Conservation (phyloP, 176 grass and related monocot genomes). For the Tuctoria greenei region DNA sequence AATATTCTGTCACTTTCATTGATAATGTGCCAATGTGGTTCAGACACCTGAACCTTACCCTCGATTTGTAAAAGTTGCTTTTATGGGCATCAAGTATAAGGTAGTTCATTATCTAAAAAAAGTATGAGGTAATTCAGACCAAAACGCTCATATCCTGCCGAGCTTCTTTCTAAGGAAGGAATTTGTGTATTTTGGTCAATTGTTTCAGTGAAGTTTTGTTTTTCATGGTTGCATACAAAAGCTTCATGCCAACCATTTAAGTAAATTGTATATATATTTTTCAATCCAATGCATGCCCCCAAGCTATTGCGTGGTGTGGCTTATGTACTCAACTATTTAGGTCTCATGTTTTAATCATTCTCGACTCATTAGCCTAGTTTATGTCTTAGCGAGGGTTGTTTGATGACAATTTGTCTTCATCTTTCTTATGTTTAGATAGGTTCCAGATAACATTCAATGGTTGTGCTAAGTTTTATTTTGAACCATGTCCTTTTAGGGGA, state of each 20-base stretch:
- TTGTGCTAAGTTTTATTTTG: slow-evolving; percentile 11
- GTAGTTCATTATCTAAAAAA: too few relatives aligned
- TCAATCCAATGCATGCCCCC: background rate
- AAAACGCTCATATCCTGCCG: background rate
- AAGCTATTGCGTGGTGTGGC: background rate
- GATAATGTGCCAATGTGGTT: slow-evolving; percentile 10
- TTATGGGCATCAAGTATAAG: background rate
- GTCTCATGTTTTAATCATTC: slow-evolving; percentile 15
- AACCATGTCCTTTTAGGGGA: background rate
- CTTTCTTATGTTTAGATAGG: slow-evolving; percentile 3
- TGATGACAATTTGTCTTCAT: background rate
- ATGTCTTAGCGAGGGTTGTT: background rate
- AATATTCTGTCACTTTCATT: background rate
- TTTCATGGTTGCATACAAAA: background rate
- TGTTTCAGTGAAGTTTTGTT: background rate
- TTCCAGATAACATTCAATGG: background rate
- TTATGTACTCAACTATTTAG: slow-evolving; percentile 10
- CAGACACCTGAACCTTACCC: background rate
- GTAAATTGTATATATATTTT: background rate
- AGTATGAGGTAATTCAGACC: background rate
- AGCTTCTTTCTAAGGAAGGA: background rate
- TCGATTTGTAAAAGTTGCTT: background rate
- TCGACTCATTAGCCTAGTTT: background rate
- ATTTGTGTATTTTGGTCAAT: background rate
- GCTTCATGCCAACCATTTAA: background rate